phyloP scores from a whole-genome alignment of 257 asterid genomes.

The Fraxinus anomala region DNA sequence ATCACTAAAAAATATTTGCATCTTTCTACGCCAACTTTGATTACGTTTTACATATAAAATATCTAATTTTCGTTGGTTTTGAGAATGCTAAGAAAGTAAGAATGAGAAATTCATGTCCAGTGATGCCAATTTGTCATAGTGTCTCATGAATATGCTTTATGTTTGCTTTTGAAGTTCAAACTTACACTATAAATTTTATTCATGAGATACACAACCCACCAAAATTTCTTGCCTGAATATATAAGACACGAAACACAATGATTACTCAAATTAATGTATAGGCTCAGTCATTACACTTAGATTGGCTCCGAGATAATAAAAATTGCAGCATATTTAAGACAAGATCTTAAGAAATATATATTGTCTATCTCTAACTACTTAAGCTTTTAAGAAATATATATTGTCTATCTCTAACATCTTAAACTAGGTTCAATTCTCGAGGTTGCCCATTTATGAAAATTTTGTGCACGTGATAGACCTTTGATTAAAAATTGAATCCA shows the following conservation, averaged over 20 bases:
- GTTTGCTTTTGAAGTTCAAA: background rate
- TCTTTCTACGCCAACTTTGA: constrained; percentile 8
- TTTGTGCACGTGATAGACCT: too few relatives aligned
- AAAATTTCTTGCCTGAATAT: background rate
- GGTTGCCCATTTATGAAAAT: too few relatives aligned
- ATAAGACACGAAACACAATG: background rate
- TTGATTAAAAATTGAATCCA: too few relatives aligned
- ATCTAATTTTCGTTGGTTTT: background rate
- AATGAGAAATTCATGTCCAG: background rate
- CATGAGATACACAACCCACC: background rate
- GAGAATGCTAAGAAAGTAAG: background rate
- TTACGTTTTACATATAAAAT: background rate
- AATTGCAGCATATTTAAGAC: background rate
- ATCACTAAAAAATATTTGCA: background rate
- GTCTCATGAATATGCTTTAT: background rate
- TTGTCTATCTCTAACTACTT: too few relatives aligned
- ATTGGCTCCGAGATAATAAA: background rate
- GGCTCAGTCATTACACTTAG: background rate
- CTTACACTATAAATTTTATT: background rate
- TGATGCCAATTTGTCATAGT: background rate
- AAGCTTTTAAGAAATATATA: too few relatives aligned
- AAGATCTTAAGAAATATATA: too few relatives aligned
- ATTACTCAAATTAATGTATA: too few relatives aligned
- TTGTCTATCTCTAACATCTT: too few relatives aligned
- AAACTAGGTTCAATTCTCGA: too few relatives aligned